These are phyloP conservation scores for Monosporascus sp. DNA, from an alignment of 2,329 filamentous ascomycete species.

Conservation along the genomic window DNA sequence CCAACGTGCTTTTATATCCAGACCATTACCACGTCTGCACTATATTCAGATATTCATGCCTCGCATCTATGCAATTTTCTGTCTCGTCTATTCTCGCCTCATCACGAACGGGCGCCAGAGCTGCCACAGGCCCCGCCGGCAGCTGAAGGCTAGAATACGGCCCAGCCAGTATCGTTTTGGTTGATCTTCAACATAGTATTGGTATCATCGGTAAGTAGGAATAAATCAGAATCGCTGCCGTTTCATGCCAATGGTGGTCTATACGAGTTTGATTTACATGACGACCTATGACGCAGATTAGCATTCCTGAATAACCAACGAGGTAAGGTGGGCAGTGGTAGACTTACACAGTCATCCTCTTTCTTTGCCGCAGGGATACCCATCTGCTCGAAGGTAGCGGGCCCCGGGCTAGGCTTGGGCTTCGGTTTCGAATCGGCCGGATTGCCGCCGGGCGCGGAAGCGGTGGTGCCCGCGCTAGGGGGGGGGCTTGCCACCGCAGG, in stretches of 20 bases:
- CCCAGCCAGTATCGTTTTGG: too few species aligned
- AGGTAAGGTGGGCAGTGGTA: not conserved
- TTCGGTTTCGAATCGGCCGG: constrained; percentile 35
- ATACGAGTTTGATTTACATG: constrained; percentile 8
- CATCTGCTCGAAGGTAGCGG: constrained; percentile 98
- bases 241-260: constrained; percentile 1
- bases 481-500: constrained; percentile 21
- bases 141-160: too few species aligned
- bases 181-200: constrained; percentile 6
- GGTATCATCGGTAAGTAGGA: constrained; percentile 13
- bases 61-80: too few species aligned
- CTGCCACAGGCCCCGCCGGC: too few species aligned
- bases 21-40: too few species aligned
- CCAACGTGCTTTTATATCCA: too few species aligned
- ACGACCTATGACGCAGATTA: constrained; percentile 10
- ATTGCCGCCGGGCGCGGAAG: constrained; percentile 27
- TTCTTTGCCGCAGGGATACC: constrained; percentile 80
- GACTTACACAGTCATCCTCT: constrained; percentile 84
- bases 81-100: too few species aligned
- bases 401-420: constrained; percentile 60
- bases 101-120: too few species aligned
- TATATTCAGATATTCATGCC: too few species aligned
- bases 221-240: constrained; percentile 7
- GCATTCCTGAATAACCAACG: not conserved
- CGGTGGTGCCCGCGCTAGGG: constrained; percentile 23